These are phyloP conservation scores for Viola pubescens DNA, from an alignment of 441 rosid species.

Conservation along the genomic window DNA sequence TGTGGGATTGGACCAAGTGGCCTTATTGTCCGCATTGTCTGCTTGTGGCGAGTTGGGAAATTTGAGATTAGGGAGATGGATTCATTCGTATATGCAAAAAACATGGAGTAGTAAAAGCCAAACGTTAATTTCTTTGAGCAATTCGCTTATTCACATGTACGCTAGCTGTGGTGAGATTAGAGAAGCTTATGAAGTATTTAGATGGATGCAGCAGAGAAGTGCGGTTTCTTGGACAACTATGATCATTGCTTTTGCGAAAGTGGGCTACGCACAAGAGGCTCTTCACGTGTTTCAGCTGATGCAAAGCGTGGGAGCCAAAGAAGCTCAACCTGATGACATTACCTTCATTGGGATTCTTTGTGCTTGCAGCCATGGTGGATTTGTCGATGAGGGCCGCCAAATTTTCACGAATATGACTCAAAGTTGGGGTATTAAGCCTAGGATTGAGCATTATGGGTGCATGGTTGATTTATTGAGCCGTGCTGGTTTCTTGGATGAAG, in stretches of 20 bases:
- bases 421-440: conserved; percentile 31
- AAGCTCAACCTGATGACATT: conserved; percentile 37
- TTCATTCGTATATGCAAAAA: conserved; percentile 33
- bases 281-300: conserved; percentile 32
- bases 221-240: conserved; percentile 49
- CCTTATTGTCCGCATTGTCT: conserved; percentile 38
- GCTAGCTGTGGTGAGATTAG: conserved; percentile 46
- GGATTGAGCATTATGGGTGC: conserved; percentile 50
- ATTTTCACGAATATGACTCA: conserved; percentile 29
- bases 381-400: conserved; percentile 33
- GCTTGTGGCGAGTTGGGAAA: conserved; percentile 51
- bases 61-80: conserved; percentile 41
- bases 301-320: conserved; percentile 27
- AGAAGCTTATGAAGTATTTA: conserved; percentile 40
- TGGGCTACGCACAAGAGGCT: conserved; percentile 40
- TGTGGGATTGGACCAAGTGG: conserved; percentile 40
- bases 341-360: conserved; percentile 40
- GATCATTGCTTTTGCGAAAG: conserved; percentile 45
- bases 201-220: conserved; percentile 33
- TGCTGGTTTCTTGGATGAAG: conserved; percentile 49
- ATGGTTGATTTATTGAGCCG: conserved; percentile 52
- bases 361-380: conserved; percentile 59
- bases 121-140: conserved; percentile 31
- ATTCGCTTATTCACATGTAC: conserved; percentile 53
- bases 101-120: conserved; percentile 15